Evolutionary conservation across 305 asterid species (phyloP).

Genomic region (Stenogyne calaminthoides): DNA sequence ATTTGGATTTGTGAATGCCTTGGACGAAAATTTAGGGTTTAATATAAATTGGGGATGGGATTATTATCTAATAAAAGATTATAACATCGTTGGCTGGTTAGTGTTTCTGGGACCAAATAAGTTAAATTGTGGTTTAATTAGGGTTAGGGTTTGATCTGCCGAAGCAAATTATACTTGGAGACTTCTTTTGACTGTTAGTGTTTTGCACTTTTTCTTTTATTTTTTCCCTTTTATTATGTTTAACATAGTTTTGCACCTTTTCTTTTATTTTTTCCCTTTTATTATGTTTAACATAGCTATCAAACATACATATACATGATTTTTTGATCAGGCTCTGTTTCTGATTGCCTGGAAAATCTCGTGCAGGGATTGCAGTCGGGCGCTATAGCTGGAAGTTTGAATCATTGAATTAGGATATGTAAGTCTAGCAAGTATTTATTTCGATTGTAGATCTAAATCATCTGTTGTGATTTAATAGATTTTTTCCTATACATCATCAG

Average conservation of each 20-base stretch:
- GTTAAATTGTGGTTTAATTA: constrained; percentile 16
- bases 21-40: neutral
- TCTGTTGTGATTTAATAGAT: neutral
- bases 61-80: neutral
- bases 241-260: no score
- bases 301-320: neutral
- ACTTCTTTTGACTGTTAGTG: constrained; percentile 24
- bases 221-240: neutral
- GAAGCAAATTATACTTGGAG: constrained; percentile 24
- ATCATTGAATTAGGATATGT: constrained; percentile 32
- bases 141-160: constrained; percentile 33
- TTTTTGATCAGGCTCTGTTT: constrained; percentile 12
- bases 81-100: constrained; percentile 19
- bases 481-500: neutral
- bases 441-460: constrained; percentile 19
- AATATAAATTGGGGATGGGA: constrained; percentile 23
- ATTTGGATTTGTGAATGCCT: constrained; percentile 1
- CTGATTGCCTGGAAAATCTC: constrained; percentile 26
- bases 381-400: neutral
- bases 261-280: neutral
- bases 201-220: neutral
- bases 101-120: constrained; percentile 21
- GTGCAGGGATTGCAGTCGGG: constrained; percentile 28
- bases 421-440: constrained; percentile 24
- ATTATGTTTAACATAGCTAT: neutral